Evolutionary conservation across 2,329 filamentous ascomycete species (phyloP).

Genomic region (Epichloe glyceriae): DNA sequence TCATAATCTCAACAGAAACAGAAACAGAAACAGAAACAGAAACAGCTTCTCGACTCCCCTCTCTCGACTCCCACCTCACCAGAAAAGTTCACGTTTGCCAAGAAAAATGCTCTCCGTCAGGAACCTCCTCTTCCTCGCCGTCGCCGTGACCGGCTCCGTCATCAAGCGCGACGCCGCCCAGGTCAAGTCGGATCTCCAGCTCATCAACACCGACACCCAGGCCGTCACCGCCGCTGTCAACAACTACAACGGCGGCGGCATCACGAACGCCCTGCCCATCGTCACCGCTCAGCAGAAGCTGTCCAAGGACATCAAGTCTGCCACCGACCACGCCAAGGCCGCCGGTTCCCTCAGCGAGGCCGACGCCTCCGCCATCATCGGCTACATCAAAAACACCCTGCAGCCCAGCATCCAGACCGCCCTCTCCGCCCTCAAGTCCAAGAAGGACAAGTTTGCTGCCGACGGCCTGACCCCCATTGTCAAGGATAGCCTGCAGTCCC

Average conservation of each 20-base stretch:
- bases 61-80: neutral
- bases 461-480: neutral
- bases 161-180: slow-evolving; percentile 1
- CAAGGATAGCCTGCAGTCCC: neutral
- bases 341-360: neutral
- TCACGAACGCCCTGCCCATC: neutral
- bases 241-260: neutral
- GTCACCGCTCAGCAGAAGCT: neutral
- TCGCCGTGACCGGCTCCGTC: slow-evolving; percentile 2
- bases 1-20: too few species aligned
- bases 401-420: neutral
- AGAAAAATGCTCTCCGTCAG: slow-evolving; percentile 5
- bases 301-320: neutral
- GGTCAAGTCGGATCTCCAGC: neutral
- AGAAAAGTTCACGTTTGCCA: neutral
- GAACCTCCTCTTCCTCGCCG: slow-evolving; percentile 5
- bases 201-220: neutral
- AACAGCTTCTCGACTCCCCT: neutral
- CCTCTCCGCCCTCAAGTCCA: neutral
- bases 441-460: neutral
- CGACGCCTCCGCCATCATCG: neutral
- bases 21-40: too few species aligned
- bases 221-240: neutral
- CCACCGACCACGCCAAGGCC: neutral
- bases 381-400: neutral